These are phyloP conservation scores for Aphanoascus verrucosus DNA, from an alignment of 2,329 filamentous ascomycete genomes.

Conservation along the genomic window DNA sequence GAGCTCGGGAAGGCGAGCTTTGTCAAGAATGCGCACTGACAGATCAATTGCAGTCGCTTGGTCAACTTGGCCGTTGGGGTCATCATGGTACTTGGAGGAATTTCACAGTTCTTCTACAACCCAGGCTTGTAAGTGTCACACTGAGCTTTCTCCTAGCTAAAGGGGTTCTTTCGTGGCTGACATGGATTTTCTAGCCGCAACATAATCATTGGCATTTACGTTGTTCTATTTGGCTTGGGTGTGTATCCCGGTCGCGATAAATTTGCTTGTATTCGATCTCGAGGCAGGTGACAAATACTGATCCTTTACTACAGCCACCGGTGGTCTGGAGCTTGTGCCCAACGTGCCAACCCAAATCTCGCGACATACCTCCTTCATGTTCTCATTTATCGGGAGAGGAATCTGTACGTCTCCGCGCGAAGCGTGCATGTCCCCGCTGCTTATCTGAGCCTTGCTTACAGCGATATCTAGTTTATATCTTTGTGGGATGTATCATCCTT, in stretches of 20 bases:
- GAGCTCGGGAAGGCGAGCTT: neutral
- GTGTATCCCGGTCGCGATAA: constrained; percentile 27
- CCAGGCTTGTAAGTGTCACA: constrained; percentile 20
- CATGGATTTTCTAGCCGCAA: constrained; percentile 43
- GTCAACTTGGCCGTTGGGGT: constrained; percentile 83
- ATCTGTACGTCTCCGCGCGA: constrained; percentile 56
- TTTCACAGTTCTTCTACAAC: constrained; percentile 36
- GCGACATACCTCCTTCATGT: constrained; percentile 93
- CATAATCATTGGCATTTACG: constrained; percentile 72
- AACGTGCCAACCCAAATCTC: constrained; percentile 84
- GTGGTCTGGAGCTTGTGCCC: constrained; percentile 66
- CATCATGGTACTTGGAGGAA: constrained; percentile 77
- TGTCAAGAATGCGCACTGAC: neutral
- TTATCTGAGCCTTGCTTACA: neutral
- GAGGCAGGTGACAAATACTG: constrained; percentile 13
- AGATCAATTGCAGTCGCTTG: constrained; percentile 58
- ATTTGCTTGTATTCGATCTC: constrained; percentile 13
- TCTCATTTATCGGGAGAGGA: constrained; percentile 92
- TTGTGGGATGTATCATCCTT: constrained; percentile 77
- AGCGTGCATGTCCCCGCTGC: neutral
- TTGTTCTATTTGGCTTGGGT: constrained; percentile 84
- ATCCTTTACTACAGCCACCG: constrained; percentile 45
- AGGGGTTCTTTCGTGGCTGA: neutral
- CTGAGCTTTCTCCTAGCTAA: neutral
- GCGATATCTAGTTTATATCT: constrained; percentile 71